Evolutionary conservation across 2,329 filamentous ascomycete species (phyloP), one percentile per base, ranked within the genome.

Genomic region (Aspergillus glaucus): DNA sequence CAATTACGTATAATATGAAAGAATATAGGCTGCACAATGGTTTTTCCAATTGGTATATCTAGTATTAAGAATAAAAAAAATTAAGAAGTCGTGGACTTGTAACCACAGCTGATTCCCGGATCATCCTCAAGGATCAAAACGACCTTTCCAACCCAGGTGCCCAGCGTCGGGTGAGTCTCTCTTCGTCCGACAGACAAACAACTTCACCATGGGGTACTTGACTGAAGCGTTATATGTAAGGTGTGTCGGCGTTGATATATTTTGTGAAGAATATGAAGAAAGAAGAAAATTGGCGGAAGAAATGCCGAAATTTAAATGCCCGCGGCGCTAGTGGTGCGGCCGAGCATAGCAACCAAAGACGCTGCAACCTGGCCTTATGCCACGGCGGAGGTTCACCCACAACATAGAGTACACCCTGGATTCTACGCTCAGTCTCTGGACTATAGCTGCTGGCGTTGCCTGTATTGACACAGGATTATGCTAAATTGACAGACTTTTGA

Each of bases 21-120:
- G 37, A 19, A 19, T 39, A 21, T 40, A 19, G 15, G 19, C 37
- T 40, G 17, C 9, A 40, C 7, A 22, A 19, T 19, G 15, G 3
- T 15, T 17, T 10, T 15, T 37, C n/a, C 4, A 5, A 37, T 15
- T 9, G 8, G n/a, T 17, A 19, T 19, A 17, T 40, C 41, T 26
- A 30, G n/a, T 7, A 30, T 2, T 30, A 43, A 12, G 17, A 8
- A 30, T 1, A 43, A 43, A 12, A 28, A 26, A 2, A 6, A 4
- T 15, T 8, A 5, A 14, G 41, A 8, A 19, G 24, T 43, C 26
- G 28, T 37, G 47, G 44, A 51, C 47, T 53, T 70, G 80, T 86
- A 75, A 82, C 82, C 82, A 75, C 81, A 78, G 79, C 82, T 86
- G 82, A 86, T 86, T 86, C 82, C 82, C 77, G 78, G 75, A 71